A percentile compares a stretch with the other conserved stretches of the same genome.
Evolutionary conservation across 345 rosid genomes (phyloP).

Genomic region (Brassica incana): DNA sequence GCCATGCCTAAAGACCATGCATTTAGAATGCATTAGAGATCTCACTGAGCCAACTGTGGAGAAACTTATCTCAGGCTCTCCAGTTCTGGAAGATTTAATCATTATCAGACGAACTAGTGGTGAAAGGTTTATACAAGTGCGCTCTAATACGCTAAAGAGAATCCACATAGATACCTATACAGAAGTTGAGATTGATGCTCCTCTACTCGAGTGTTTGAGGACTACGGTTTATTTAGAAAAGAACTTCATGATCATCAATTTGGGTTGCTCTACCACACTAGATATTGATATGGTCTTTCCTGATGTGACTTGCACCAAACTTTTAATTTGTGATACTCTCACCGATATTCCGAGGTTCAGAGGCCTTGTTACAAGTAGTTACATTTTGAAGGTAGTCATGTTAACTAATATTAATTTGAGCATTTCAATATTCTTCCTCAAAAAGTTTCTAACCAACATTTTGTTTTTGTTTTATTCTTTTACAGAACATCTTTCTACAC

Average conservation of each 20-base stretch:
- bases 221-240: neutral
- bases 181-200: slow-evolving; percentile 11
- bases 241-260: neutral
- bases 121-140: neutral
- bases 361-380: neutral
- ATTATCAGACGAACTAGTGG: neutral
- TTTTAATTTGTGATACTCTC: neutral
- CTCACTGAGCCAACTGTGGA: neutral
- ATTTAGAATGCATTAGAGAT: neutral
- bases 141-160: slow-evolving; percentile 15
- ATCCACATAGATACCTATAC: neutral
- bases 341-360: neutral
- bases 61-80: slow-evolving; percentile 22
- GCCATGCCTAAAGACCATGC: slow-evolving; percentile 13
- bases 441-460: neutral
- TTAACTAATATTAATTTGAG: neutral
- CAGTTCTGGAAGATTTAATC: slow-evolving; percentile 8
- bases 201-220: slow-evolving; percentile 11
- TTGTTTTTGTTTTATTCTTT: neutral
- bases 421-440: neutral
- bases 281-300: neutral
- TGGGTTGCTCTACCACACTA: neutral
- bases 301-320: neutral
- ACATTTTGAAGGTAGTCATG: neutral
- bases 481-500: neutral